Percentiles rank a stretch among this genome's conserved stretches.
Evolutionary conservation across 495 filamentous ascomycete genomes (phyloP).

Genomic region (Clohesyomyces aquaticus): DNA sequence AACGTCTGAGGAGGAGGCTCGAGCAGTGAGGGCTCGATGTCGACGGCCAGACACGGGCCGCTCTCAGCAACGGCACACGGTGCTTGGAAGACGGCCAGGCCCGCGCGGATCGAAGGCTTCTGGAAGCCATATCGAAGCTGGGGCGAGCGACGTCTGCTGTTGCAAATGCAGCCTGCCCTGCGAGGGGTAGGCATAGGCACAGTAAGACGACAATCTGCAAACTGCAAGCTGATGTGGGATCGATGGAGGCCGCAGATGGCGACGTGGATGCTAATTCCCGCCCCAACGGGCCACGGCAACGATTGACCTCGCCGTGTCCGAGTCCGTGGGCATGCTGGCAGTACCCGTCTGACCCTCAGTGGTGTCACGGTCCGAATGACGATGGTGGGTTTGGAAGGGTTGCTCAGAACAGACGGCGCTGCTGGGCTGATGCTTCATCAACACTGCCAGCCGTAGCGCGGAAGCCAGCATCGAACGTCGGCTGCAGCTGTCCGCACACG

Average conservation of each 20-base stretch:
- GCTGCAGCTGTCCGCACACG: background rate
- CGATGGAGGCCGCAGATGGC: background rate
- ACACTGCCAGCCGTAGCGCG: background rate
- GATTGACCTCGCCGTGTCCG: slow-evolving; percentile 10
- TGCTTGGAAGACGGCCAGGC: background rate
- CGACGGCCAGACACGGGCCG: slow-evolving; percentile 1
- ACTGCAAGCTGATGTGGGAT: slow-evolving; percentile 26
- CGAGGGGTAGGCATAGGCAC: slow-evolving; percentile 32
- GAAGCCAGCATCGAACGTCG: background rate
- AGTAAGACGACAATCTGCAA: slow-evolving; percentile 24
- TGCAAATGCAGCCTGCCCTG: slow-evolving; percentile 13
- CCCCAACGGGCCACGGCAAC: background rate
- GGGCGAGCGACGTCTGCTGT: slow-evolving; percentile 1
- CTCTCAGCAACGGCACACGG: background rate
- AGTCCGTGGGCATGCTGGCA: slow-evolving; percentile 9
- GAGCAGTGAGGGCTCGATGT: background rate
- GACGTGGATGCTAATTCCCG: slow-evolving; percentile 15
- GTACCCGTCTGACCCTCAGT: background rate
- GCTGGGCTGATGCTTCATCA: background rate
- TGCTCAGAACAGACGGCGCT: background rate
- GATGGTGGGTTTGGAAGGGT: background rate
- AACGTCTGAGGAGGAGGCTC: background rate
- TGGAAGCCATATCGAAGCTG: slow-evolving; percentile 24
- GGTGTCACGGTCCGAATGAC: background rate
- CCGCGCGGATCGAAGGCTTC: slow-evolving; percentile 8